A percentile compares a stretch with the other conserved stretches of the same genome.
phyloP scores from a whole-genome alignment of 2,329 filamentous ascomycete genomes.

The Aspergillus versicolor region DNA sequence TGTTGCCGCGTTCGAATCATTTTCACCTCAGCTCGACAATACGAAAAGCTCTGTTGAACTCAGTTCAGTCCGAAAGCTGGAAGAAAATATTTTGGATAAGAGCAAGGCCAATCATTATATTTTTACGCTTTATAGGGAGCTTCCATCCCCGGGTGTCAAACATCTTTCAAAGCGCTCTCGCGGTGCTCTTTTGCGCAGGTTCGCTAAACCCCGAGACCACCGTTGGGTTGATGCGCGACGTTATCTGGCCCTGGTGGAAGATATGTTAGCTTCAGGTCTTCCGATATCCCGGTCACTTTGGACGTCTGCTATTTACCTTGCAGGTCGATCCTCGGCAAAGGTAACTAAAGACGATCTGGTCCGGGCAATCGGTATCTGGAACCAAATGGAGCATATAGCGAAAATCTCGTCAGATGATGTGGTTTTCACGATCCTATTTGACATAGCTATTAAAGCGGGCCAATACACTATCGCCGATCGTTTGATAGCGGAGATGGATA shows the following conservation, averaged over 20 bases:
- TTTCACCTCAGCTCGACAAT: slow-evolving; percentile 14
- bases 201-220: slow-evolving; percentile 55
- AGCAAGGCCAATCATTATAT: slow-evolving; percentile 49
- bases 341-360: slow-evolving; percentile 62
- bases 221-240: slow-evolving; percentile 62
- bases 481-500: slow-evolving; percentile 77
- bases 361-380: slow-evolving; percentile 75
- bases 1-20: slow-evolving; percentile 38
- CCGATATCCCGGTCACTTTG: slow-evolving; percentile 69
- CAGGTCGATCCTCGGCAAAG: slow-evolving; percentile 66
- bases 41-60: slow-evolving; percentile 35
- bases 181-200: slow-evolving; percentile 64
- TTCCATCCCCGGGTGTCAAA: slow-evolving; percentile 55
- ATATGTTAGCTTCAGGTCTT: slow-evolving; percentile 74
- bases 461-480: slow-evolving; percentile 83
- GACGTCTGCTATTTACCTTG: slow-evolving; percentile 80
- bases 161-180: slow-evolving; percentile 55
- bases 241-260: slow-evolving; percentile 79
- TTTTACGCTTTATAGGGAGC: slow-evolving; percentile 52
- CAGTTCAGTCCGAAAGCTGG: slow-evolving; percentile 36
- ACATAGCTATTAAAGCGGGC: slow-evolving; percentile 79
- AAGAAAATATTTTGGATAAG: slow-evolving; percentile 45
- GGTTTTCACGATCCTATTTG: slow-evolving; percentile 93
- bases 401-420: slow-evolving; percentile 66
- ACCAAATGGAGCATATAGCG: slow-evolving; percentile 78